Percentiles rank a stretch among this genome's conserved stretches.
phyloP scores from a whole-genome alignment of 2,329 filamentous ascomycete species.

The Hawksworthiomyces lignivorus region DNA sequence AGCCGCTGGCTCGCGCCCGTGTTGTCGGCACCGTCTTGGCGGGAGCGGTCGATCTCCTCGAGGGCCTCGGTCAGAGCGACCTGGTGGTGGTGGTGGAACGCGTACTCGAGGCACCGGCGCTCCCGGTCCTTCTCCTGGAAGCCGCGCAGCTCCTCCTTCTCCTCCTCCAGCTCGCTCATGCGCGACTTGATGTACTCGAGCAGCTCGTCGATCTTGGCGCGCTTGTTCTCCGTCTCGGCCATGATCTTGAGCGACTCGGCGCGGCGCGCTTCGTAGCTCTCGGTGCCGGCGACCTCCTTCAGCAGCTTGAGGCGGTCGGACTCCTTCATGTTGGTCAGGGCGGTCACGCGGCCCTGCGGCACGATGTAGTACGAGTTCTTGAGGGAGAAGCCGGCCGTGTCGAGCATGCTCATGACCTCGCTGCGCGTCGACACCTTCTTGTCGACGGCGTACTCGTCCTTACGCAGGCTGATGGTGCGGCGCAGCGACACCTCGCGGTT shows the following conservation, averaged over 20 bases:
- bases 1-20: conserved; percentile 72
- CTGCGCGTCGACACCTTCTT: conserved; percentile 84
- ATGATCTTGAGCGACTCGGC: conserved; percentile 94
- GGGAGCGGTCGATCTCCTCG: conserved; percentile 72
- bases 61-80: conserved; percentile 68
- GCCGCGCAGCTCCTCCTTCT: conserved; percentile 89
- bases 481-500: conserved; percentile 85
- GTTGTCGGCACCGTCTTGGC: conserved; percentile 75
- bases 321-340: conserved; percentile 98
- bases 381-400: conserved; percentile 91
- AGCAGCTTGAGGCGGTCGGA: conserved; percentile 79
- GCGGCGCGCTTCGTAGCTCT: conserved; percentile 89
- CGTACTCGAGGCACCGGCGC: conserved; percentile 85
- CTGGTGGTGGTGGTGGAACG: conserved; percentile 86
- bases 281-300: conserved; percentile 97
- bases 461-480: conserved; percentile 92
- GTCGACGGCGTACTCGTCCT: conserved; percentile 97
- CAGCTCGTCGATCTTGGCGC: conserved; percentile 86
- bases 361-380: conserved; percentile 99
- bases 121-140: conserved; percentile 95
- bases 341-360: conserved; percentile 90
- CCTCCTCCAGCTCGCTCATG: conserved; percentile 82
- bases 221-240: conserved; percentile 91
- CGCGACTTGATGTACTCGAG: conserved; percentile 88
- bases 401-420: conserved; percentile 90